Evolutionary conservation across 192 early-diverging fungal species (phyloP), one percentile per base, ranked within the genome.

Genomic region (Linnemannia exigua): DNA sequence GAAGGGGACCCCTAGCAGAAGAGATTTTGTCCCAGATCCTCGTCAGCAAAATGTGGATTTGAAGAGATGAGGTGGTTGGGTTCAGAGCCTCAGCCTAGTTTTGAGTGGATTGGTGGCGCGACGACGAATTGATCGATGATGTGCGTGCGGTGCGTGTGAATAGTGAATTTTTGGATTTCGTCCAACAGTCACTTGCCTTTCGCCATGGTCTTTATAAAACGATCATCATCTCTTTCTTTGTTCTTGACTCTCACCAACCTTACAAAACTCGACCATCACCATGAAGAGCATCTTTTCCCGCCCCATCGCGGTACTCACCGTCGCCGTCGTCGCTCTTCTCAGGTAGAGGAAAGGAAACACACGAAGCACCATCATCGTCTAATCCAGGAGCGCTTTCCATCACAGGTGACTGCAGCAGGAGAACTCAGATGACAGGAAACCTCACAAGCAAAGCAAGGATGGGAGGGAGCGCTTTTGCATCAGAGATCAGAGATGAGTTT

Each of bases 271-370:
- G 44, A 74, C 48, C 17, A 74, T 35, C 66, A 77, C 22, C 54
- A 82, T 81, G 74, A 81, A 52, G 46, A 70, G 48, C 51, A 47
- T 75, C 37, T 70, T 75, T 37, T 31, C 58, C 28, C 73, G 80
- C 51, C 38, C 58, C 22, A 67, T 73, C 71, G 15, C 66, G 25
- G 35, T 66, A 61, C 44, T 72, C 37, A 63, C 76, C 37, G 75
- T 61, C 46, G 48, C 75, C 1, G 15, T 82, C 33, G 54, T 50
- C 19, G 51, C 76, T 70, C 66, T 83, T 48, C 46, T 83, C 50
- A 83, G 81, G 81, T 83, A 77, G 36, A 63, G 58, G 28, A 25
- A 54, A n/a, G 11, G 28, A 63, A 63, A 44, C 41, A 6, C 41
- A 6, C 9, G 5, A 3, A 44, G 41, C 41, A 44, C 41, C 41